Conservation (phyloP, 345 rosid species). For the Pistacia atlantica region DNA sequence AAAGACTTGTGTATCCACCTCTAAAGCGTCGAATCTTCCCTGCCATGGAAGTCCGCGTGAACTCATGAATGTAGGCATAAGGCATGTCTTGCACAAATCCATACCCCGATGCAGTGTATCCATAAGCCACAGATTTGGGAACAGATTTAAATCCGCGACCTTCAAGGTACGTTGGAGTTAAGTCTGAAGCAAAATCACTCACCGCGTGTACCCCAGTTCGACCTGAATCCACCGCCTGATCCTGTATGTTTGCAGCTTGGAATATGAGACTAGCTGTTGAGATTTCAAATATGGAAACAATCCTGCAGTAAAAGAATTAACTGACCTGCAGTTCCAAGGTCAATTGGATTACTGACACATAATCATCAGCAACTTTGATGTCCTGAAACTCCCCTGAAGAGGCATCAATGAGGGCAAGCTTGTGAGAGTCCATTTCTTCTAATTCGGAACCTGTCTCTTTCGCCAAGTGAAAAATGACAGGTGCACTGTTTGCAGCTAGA, state of each 20-base stretch:
- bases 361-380: conserved; percentile 61
- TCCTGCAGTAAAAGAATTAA: neutral
- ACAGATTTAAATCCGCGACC: conserved; percentile 45
- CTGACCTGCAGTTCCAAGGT: conserved; percentile 69
- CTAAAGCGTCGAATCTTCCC: conserved; percentile 65
- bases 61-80: conserved; percentile 67
- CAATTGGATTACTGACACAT: conserved; percentile 55
- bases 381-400: conserved; percentile 56
- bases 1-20: conserved; percentile 60
- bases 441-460: conserved; percentile 52
- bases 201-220: conserved; percentile 60
- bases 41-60: conserved; percentile 72
- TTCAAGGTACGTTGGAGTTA: conserved; percentile 49
- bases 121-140: conserved; percentile 64
- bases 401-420: conserved; percentile 55
- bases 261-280: neutral
- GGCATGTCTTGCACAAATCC: conserved; percentile 76
- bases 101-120: conserved; percentile 76
- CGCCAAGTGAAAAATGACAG: conserved; percentile 59
- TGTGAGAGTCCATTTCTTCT: conserved; percentile 71
- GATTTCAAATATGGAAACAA: neutral
- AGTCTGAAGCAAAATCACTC: conserved; percentile 61
- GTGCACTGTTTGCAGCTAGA: conserved; percentile 71
- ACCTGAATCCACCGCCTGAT: conserved; percentile 52
- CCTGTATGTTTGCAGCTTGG: conserved; percentile 33